These are phyloP conservation scores for Lepraria neglecta DNA, from an alignment of 495 filamentous ascomycete species.

Conservation along the genomic window DNA sequence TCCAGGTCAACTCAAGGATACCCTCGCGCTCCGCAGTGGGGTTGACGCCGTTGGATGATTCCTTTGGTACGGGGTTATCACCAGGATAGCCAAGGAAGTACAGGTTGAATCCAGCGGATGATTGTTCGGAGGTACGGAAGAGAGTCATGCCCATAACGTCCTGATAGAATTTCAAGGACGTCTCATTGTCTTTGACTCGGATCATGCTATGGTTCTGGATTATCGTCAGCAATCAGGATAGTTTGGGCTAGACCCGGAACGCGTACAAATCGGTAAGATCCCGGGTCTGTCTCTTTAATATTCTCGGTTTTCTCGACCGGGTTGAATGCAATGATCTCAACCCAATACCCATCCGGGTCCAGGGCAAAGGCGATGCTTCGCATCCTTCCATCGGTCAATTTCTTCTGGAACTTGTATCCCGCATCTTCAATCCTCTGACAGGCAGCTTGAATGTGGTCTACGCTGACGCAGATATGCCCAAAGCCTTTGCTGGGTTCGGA, in stretches of 20 bases:
- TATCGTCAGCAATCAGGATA: no score
- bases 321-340: slow-evolving; percentile 57
- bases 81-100: slow-evolving; percentile 84
- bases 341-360: slow-evolving; percentile 94
- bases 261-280: slow-evolving; percentile 45
- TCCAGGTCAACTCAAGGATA: slow-evolving; percentile 87
- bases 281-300: slow-evolving; percentile 47
- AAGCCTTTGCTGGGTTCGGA: slow-evolving; percentile 80
- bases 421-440: slow-evolving; percentile 84
- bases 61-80: slow-evolving; percentile 43
- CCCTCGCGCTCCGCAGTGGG: slow-evolving; percentile 68
- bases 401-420: slow-evolving; percentile 92
- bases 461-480: slow-evolving; percentile 80
- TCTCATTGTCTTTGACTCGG: slow-evolving; percentile 82
- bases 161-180: slow-evolving; percentile 82
- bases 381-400: slow-evolving; percentile 81
- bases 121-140: slow-evolving; percentile 62
- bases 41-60: slow-evolving; percentile 45
- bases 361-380: slow-evolving; percentile 82
- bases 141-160: slow-evolving; percentile 84
- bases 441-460: slow-evolving; percentile 85
- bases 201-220: slow-evolving; percentile 78
- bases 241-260: no score
- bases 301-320: slow-evolving; percentile 45
- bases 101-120: slow-evolving; percentile 70